Base-by-base conservation (phyloP, 768 basidiomycete genomes). In the Hypholoma sublateritium region DNA sequence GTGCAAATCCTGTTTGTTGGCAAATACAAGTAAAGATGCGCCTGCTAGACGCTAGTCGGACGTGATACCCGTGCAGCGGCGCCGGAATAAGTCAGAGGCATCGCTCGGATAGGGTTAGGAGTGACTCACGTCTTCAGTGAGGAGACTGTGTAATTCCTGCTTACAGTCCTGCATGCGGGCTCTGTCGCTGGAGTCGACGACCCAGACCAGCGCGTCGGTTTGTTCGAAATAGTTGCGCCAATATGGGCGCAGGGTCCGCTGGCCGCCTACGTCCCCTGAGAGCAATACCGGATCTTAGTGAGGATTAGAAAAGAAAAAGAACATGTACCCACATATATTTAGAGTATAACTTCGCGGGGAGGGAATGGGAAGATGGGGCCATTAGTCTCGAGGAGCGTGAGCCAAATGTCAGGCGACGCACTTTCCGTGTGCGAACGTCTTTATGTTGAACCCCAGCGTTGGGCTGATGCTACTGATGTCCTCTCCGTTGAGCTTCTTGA, bases 191-290 rank as follows among this genome's bases (percentile, higher is more conserved):
- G 95, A 96, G 76, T 99, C 97, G 41, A 99, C 95, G 16, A 99
- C 96, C 97, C 97, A 99, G 34, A 98, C 94, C 43, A 99, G 79
- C 6, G 91, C 96, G 72, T 98, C 97, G 9, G 97, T 98, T 73
- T 95, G 93, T 72, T 99, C 97, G 64, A 98, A 98, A 74, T 98
- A 98, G 72, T 98, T 99, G 22, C 93, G 80, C 97, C 97, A 99
- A 71, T 98, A 98, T 6, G 97, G 96, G 28, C 97, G 84, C 50
- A 99, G 85, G 0, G 93, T 95, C 56, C 89, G 86, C 71, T 99
- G 97, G 21, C 97, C 96, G 35, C 97, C 97, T 35, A 98, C 94
- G 70, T 99, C 97, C 97, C 96, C 95, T 98, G 65, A 56, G 63
- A 60, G 57, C 44, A 53, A 53, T 49, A 22, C 45, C 55, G 59